Conservation (phyloP, 2,329 filamentous ascomycete species). For the Aspergillus cejpii region DNA sequence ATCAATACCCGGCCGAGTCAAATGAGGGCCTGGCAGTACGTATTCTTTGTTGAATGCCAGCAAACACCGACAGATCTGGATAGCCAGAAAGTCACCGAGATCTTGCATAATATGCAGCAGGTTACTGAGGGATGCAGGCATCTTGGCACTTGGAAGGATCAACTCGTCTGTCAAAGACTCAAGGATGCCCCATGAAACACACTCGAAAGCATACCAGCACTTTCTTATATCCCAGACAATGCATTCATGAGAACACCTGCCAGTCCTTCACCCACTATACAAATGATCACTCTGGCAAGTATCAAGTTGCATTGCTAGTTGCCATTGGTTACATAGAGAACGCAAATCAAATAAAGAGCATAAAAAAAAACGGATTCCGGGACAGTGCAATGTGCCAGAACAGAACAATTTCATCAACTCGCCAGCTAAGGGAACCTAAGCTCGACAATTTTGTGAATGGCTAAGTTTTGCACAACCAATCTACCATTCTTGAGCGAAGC, state of each 20-base stretch:
- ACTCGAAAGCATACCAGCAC: not conserved
- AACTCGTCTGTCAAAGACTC: constrained; percentile 13
- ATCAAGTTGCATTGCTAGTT: not conserved
- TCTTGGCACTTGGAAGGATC: constrained; percentile 39
- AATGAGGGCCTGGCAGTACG: constrained; percentile 72
- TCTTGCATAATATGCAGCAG: constrained; percentile 29
- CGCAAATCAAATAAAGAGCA: constrained; percentile 3
- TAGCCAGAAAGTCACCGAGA: constrained; percentile 24
- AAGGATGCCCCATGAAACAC: no score
- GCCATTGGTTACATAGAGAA: not conserved
- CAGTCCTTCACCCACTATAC: not conserved
- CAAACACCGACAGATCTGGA: constrained; percentile 39
- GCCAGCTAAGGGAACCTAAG: constrained; percentile 16
- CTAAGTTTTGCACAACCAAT: constrained; percentile 11
- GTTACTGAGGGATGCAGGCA: constrained; percentile 38
- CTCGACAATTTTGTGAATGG: constrained; percentile 13
- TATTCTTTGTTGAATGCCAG: constrained; percentile 90
- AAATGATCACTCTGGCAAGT: not conserved
- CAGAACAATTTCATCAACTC: constrained; percentile 15
- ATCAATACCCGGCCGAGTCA: constrained; percentile 82
- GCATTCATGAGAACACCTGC: not conserved
- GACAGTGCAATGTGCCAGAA: constrained; percentile 7
- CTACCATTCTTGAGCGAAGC: constrained; percentile 27
- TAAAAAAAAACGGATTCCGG: constrained; percentile 10
- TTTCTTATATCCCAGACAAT: not conserved